phyloP scores from a whole-genome alignment of 139 green algal species.

The Zygnema circumcarinatum region DNA sequence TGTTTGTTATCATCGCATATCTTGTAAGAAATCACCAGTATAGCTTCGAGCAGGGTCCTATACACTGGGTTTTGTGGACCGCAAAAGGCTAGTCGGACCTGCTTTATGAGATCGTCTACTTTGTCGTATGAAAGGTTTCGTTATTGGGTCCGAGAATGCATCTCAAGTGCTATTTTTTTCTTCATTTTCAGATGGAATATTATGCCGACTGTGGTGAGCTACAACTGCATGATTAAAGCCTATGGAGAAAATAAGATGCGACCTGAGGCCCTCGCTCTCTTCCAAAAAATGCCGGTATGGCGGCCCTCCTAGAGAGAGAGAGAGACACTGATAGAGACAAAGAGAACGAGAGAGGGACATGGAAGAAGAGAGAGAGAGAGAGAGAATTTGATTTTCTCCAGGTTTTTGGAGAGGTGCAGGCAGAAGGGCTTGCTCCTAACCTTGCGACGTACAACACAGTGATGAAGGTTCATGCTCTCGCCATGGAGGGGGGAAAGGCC shows the following conservation, averaged over 20 bases:
- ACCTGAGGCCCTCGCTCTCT: not conserved
- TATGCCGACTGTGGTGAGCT: slow-evolving; percentile 23
- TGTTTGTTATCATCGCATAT: too few relatives aligned
- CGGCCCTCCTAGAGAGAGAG: not conserved
- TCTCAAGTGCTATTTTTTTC: too few relatives aligned
- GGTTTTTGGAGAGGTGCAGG: not conserved
- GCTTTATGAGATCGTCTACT: too few relatives aligned
- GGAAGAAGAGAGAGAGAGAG: not conserved
- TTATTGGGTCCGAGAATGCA: too few relatives aligned
- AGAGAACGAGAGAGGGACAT: not conserved
- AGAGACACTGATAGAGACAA: not conserved
- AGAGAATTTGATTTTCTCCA: not conserved
- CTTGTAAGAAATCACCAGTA: too few relatives aligned
- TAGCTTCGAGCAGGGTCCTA: too few relatives aligned
- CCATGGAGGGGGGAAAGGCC: not conserved
- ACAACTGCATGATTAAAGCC: slow-evolving; percentile 22
- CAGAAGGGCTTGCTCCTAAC: not conserved
- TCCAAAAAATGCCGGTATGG: not conserved
- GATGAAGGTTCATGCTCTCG: not conserved
- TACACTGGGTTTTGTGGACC: too few relatives aligned
- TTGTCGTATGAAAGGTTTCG: too few relatives aligned
- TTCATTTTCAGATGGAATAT: slow-evolving; percentile 9
- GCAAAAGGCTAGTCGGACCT: too few relatives aligned
- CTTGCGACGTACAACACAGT: slow-evolving; percentile 12
- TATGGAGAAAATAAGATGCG: slow-evolving; percentile 7